Base-by-base conservation (phyloP, 345 rosid species). In the Stellera chamaejasme region DNA sequence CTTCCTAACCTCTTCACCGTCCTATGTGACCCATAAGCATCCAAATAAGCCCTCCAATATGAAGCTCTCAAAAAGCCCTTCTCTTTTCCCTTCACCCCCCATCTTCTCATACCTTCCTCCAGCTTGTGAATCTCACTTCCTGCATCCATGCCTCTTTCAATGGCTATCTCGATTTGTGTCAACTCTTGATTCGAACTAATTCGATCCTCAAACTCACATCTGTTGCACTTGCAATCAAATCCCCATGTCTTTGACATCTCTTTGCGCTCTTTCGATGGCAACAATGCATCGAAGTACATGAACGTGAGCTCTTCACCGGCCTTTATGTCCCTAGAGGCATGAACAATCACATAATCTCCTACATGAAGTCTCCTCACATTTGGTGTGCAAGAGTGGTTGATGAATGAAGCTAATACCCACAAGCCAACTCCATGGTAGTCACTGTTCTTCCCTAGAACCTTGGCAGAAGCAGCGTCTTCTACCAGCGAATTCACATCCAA, bases 401-500 rank as follows among this genome's bases (percentile, higher is more conserved):
- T 70, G 73, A 92, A 88, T 25, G 96, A 85, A 61, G 95, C 73
- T 42, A 81, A 55, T 3, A 77, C 6, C 96, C 96, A 88, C 43
- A 92, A 58, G 52, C 96, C 98, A 39, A 85, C 77, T 32, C 96
- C 93, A 58, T 85, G 78, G 56, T 71, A 84, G 51, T 80, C 93
- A 48, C 77, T 84, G 59, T 88, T 85, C 75, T 72, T 88, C 52
- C 96, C 98, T 61, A 92, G 36, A 1, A 85, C 87, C 57, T 78
- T 80, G 11, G 88, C 89, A 6, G 96, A 82, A 65, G 72, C 74
- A 3, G 90, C 80, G 48, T 82, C 84, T 72, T 91, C 96, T 45
- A 91, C 96, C 0, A 88, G 77, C 26, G 96, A 82, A 76, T 85
- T 88, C 69, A 85, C 90, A 76, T 91, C 98, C 70, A 91, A 43